Conservation (phyloP, 2,329 filamentous ascomycete genomes). For the Laburnicola sp. region DNA sequence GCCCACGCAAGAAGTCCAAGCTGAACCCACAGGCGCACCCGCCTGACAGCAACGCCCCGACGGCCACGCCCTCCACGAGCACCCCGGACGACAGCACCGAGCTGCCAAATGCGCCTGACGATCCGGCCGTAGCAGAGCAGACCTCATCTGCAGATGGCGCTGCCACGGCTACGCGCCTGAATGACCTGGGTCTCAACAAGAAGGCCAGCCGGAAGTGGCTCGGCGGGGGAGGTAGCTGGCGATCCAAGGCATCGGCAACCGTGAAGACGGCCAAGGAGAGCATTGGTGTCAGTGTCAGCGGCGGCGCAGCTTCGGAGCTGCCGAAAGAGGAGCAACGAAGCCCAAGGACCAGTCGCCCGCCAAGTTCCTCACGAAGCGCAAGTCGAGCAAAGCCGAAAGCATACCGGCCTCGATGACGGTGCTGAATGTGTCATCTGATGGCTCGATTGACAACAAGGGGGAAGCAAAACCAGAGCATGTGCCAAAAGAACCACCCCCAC, state of each 20-base stretch:
- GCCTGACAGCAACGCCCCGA: slow-evolving; percentile 17
- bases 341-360: slow-evolving; percentile 34
- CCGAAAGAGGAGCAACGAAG: slow-evolving; percentile 36
- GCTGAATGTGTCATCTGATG: slow-evolving; percentile 49
- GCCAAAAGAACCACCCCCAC: slow-evolving; percentile 16
- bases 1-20: slow-evolving; percentile 49
- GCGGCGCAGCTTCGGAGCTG: slow-evolving; percentile 49
- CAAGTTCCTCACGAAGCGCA: slow-evolving; percentile 48
- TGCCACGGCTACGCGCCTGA: slow-evolving; percentile 17
- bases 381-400: slow-evolving; percentile 51
- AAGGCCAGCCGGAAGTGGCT: slow-evolving; percentile 48
- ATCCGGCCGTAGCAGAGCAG: slow-evolving; percentile 19
- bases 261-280: slow-evolving; percentile 53
- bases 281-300: slow-evolving; percentile 48
- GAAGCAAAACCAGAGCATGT: slow-evolving; percentile 21
- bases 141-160: slow-evolving; percentile 14
- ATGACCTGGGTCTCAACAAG: slow-evolving; percentile 25
- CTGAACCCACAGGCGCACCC: slow-evolving; percentile 39
- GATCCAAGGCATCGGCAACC: slow-evolving; percentile 51
- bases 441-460: slow-evolving; percentile 35
- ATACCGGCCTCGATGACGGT: slow-evolving; percentile 52
- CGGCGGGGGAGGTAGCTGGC: slow-evolving; percentile 48
- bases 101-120: slow-evolving; percentile 20
- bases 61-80: slow-evolving; percentile 11
- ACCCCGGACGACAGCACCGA: slow-evolving; percentile 21